Base-by-base conservation (phyloP, 2,329 filamentous ascomycete genomes). In the Ceratocystis harringtonii region DNA sequence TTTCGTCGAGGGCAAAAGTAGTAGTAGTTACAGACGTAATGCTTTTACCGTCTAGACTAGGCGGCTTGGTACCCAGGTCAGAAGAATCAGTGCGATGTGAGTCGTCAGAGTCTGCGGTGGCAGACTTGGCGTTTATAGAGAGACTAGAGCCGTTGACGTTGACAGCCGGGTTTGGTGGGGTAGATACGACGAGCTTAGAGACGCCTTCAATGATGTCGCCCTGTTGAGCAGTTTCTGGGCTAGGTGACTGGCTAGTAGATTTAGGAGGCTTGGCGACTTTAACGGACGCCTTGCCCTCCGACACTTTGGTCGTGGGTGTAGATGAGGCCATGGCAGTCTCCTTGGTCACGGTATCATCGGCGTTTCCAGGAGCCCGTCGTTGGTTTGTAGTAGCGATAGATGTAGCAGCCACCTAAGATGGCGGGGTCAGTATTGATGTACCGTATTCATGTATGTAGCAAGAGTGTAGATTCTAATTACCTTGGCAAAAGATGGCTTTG, bases 1-100 rank as follows among this genome's bases (percentile, higher is more conserved):
- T 96, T 75, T 97, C 92, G 71, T 97, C 92, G 72, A 96, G 79
- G n/a, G 90, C 91, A 76, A 96, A 96, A 0, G 92, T 96, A 3
- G 65, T 67, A 3, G 62, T 67, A 3, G 90, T 95, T 17, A 90
- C 90, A 30, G 92, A 97, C 3, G 90, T 90, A 71, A 95, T 89
- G 74, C 92, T 96, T 77, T 96, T 96, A 61, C 89, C 91, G 73
- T 96, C 92, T 50, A 96, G 80, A 72, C 91, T 96, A 44, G 90
- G 88, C 63, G 90, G 89, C 75, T 96, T 96, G 2, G 86, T 91
- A 48, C 80, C 84, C 32, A 85, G 75, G 65, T 87, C 84, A 2
- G 84, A 87, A 70, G 84, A 86, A 72, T 87, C 84, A 52, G 81
- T 80, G 71, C 78, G 79, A 69, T 80, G 81, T 15, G 81, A 84